Base-by-base conservation (phyloP, 345 rosid genomes). In the Cardiospermum halicacabum region DNA sequence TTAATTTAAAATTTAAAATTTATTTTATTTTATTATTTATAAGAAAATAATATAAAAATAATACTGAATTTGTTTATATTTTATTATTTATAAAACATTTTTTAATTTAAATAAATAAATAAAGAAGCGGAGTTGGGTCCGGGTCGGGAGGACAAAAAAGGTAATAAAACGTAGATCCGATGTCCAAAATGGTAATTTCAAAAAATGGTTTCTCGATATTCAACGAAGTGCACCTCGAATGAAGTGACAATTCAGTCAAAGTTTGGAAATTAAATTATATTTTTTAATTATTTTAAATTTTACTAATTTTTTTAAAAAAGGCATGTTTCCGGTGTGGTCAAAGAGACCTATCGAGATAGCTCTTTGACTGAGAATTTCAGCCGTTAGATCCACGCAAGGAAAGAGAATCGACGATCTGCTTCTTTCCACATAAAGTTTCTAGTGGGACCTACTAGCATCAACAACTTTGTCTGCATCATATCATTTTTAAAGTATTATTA, bases 241-340 rank as follows among this genome's bases (percentile, higher is more conserved):
- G 89, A 77, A 72, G 83, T 73, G 92, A 86, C 85, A 69, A 70
- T 66, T 72, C 81, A 82, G 91, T 87, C 94, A 92, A 85, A 89
- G 81, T 78, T 84, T 66, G 66, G 74, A 72, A 84, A 81, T 36
- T 50, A 58, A 65, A 56, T 60, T 48, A n/a, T n/a, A 5, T 26
- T 39, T 34, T 45, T 12, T 0, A 28, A 5, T 57, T 0, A 34
- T 34, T 34, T 1, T 34, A 4, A 28, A 5, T 57, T 0, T 5
- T 34, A 4, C 0, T 34, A 4, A 32, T 34, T 34, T 34, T 34
- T 34, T 34, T 34, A 2, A 30, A 58, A 61, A 66, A 60, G 62
- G 72, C 65, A 75, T 61, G 75, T 71, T 82, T 80, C 78, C 71
- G 64, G 82, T 66, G 57, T 56, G 88, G 88, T 79, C 83, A 76